Percentiles rank a stretch among this genome's conserved stretches.
phyloP scores from a whole-genome alignment of 768 basidiomycete genomes.

The Hypsizygus marmoreus region DNA sequence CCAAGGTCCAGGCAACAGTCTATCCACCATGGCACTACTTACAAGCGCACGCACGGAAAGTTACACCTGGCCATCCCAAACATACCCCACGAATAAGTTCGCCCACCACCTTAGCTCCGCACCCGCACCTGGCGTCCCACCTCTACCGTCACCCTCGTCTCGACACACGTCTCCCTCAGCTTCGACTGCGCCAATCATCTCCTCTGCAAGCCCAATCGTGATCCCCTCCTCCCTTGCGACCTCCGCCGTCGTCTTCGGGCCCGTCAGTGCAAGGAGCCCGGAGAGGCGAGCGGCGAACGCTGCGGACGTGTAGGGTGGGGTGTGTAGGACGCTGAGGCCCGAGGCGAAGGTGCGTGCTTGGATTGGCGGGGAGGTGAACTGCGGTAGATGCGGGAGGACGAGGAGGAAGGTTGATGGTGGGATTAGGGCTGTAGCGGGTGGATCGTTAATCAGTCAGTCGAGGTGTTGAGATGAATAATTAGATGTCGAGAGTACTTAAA shows the following conservation, averaged over 20 bases:
- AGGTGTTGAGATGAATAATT: too few species aligned
- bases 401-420: slow-evolving; percentile 86
- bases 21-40: too few species aligned
- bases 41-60: too few species aligned
- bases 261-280: slow-evolving; percentile 49
- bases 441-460: neutral
- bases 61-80: slow-evolving; percentile 68
- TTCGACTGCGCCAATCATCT: slow-evolving; percentile 81
- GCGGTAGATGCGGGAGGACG: slow-evolving; percentile 66
- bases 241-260: slow-evolving; percentile 62
- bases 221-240: slow-evolving; percentile 73
- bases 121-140: slow-evolving; percentile 44
- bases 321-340: slow-evolving; percentile 81
- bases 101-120: slow-evolving; percentile 73
- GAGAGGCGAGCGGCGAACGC: slow-evolving; percentile 72
- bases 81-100: slow-evolving; percentile 67
- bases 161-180: slow-evolving; percentile 68
- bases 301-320: slow-evolving; percentile 68
- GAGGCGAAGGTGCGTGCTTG: slow-evolving; percentile 68
- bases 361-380: slow-evolving; percentile 69
- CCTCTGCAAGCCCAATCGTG: slow-evolving; percentile 70
- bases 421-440: slow-evolving; percentile 67
- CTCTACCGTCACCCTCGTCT: slow-evolving; percentile 58
- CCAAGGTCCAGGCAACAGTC: too few species aligned
- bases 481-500: slow-evolving; percentile 6